Conservation (phyloP, 768 basidiomycete species). For the Sarcomyxa edulis region DNA sequence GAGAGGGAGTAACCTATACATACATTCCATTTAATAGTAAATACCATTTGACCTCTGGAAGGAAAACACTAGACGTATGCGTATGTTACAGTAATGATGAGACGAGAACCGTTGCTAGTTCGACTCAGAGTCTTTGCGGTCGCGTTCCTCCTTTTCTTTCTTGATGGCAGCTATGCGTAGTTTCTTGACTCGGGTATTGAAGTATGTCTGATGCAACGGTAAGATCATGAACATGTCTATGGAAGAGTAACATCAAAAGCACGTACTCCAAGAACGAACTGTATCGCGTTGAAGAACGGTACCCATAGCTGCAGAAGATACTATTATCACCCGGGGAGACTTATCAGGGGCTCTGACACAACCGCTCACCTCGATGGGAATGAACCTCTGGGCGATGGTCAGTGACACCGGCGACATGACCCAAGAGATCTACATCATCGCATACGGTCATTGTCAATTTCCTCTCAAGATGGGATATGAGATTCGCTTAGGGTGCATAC, state of each 20-base stretch:
- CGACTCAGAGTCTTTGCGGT: constrained; percentile 19
- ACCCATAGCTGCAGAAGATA: constrained; percentile 65
- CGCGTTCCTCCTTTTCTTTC: constrained; percentile 37
- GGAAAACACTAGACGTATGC: no score
- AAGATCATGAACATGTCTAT: neutral
- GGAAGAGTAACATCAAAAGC: neutral
- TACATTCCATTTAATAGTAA: no score
- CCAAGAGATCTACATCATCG: constrained; percentile 82
- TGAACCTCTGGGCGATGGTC: constrained; percentile 71
- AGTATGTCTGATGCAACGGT: constrained; percentile 46
- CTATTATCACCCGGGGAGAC: neutral
- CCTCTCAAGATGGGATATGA: neutral
- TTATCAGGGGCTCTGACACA: neutral
- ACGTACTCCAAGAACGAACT: constrained; percentile 73
- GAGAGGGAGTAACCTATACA: constrained; percentile 12
- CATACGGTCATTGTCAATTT: neutral
- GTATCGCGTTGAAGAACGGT: constrained; percentile 77
- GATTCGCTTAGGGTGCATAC: constrained; percentile 45
- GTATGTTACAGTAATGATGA: no score
- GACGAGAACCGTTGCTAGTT: neutral
- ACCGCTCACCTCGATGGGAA: constrained; percentile 65
- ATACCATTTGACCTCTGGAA: no score
- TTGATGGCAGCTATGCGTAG: constrained; percentile 47
- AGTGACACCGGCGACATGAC: constrained; percentile 71
- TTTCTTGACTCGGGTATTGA: constrained; percentile 71